Conservation (phyloP, 2,329 filamentous ascomycete genomes). For the Fusarium compactum region DNA sequence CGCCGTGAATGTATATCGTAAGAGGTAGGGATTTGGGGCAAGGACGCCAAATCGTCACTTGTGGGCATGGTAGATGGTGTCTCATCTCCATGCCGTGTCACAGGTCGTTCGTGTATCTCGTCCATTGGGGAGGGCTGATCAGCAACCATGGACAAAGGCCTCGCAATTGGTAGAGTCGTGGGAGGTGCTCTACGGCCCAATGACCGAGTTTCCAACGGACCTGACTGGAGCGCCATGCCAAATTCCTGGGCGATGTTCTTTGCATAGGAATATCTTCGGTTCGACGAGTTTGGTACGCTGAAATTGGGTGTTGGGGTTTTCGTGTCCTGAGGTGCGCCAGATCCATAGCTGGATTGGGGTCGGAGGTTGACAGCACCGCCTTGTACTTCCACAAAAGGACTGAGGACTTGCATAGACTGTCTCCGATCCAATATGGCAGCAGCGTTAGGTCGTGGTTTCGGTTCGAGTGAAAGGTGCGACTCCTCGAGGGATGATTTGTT, state of each 20-base stretch:
- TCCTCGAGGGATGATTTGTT: conserved; percentile 41
- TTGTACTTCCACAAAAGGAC: conserved; percentile 58
- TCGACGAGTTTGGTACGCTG: conserved; percentile 62
- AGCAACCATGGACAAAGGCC: conserved; percentile 66
- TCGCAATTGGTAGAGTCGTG: conserved; percentile 60
- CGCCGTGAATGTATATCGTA: conserved; percentile 41
- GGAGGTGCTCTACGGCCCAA: conserved; percentile 52
- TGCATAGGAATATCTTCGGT: conserved; percentile 59
- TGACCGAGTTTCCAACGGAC: conserved; percentile 33
- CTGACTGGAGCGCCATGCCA: conserved; percentile 29
- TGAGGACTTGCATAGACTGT: conserved; percentile 63
- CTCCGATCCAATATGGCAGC: conserved; percentile 63
- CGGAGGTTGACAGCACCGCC: conserved; percentile 44
- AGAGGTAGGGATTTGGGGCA: conserved; percentile 23
- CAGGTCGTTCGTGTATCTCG: conserved; percentile 48
- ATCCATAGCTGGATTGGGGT: conserved; percentile 41
- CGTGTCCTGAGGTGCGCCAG: conserved; percentile 23
- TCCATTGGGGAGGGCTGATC: conserved; percentile 62
- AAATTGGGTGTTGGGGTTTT: conserved; percentile 61
- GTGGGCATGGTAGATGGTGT: conserved; percentile 16
- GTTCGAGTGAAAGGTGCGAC: conserved; percentile 48
- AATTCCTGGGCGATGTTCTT: conserved; percentile 46
- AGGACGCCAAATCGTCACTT: conserved; percentile 33
- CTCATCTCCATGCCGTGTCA: conserved; percentile 47
- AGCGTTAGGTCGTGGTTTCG: conserved; percentile 64